These are phyloP conservation scores for Phlebopus sp. DNA, from an alignment of 1,284 basidiomycete genomes.

Conservation along the genomic window DNA sequence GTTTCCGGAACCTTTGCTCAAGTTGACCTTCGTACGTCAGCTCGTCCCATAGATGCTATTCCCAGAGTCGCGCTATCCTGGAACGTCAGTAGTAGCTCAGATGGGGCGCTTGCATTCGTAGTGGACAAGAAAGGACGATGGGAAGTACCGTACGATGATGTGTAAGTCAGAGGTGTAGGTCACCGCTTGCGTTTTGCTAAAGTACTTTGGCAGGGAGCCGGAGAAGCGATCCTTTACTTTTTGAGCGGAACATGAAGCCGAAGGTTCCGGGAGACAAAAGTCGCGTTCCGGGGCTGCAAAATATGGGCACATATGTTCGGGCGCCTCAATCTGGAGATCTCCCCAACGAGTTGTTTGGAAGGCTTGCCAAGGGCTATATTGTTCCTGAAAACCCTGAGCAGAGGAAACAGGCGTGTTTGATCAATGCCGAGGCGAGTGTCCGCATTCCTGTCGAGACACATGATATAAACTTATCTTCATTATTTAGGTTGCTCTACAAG, in stretches of 20 bases:
- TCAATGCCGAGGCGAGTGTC: constrained; percentile 55
- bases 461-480: background rate
- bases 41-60: constrained; percentile 67
- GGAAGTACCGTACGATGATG: constrained; percentile 83
- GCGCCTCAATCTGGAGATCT: constrained; percentile 19
- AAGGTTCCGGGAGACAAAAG: constrained; percentile 55
- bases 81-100: constrained; percentile 43
- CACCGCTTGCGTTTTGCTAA: constrained; percentile 2
- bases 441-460: background rate
- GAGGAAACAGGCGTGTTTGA: constrained; percentile 36
- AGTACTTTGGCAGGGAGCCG: constrained; percentile 43
- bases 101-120: constrained; percentile 69
- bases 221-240: constrained; percentile 41
- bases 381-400: constrained; percentile 49
- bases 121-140: constrained; percentile 54
- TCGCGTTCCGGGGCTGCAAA: constrained; percentile 50
- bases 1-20: constrained; percentile 79
- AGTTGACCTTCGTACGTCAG: constrained; percentile 65
- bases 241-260: constrained; percentile 35
- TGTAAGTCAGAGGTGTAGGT: constrained; percentile 48
- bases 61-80: constrained; percentile 68
- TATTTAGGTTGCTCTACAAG: constrained; percentile 57
- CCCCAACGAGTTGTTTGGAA: constrained; percentile 50
- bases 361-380: constrained; percentile 65
- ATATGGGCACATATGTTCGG: constrained; percentile 47